Evolutionary conservation across 306 rosid genomes (phyloP).

Genomic region (Vicia faba): DNA sequence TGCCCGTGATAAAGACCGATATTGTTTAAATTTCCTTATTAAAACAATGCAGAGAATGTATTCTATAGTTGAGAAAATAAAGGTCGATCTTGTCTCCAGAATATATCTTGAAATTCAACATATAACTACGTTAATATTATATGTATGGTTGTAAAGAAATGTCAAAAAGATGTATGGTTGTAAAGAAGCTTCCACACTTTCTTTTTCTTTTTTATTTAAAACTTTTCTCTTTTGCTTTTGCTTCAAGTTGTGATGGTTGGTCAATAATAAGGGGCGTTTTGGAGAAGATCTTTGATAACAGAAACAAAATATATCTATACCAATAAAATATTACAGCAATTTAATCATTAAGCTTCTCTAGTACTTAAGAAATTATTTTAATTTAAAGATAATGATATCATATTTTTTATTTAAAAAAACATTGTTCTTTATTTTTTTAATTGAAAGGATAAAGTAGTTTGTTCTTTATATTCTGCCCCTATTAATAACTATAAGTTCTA

Average conservation of each 20-base stretch:
- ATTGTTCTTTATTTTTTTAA: not conserved
- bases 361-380: not conserved
- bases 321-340: not conserved
- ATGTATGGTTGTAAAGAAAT: not conserved
- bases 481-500: no score
- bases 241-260: conserved; percentile 4
- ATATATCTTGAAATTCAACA: not conserved
- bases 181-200: not conserved
- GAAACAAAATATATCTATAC: not conserved
- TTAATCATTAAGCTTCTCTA: not conserved
- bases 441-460: no score
- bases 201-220: not conserved
- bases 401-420: not conserved
- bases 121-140: not conserved
- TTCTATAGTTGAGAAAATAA: not conserved
- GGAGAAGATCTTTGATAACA: not conserved
- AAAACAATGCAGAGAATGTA: not conserved
- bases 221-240: not conserved
- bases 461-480: no score
- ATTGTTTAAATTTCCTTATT: not conserved
- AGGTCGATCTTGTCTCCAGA: not conserved
- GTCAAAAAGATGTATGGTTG: not conserved
- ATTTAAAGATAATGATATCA: not conserved
- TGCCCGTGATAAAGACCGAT: no score
- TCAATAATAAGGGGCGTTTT: not conserved